phyloP scores from a whole-genome alignment of 768 basidiomycete species.

The Roridomyces roridus region DNA sequence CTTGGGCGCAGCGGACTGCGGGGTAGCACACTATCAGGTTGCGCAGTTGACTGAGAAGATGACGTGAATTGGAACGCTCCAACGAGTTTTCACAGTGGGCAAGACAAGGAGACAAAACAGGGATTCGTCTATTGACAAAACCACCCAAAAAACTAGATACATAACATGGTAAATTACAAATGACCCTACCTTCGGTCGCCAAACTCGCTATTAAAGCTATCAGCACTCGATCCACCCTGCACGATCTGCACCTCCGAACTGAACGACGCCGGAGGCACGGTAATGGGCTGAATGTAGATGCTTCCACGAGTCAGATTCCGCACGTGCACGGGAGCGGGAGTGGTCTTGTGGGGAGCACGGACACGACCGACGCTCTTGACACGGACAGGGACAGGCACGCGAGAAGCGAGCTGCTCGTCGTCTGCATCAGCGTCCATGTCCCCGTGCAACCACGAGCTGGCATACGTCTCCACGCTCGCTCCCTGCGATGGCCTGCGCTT shows the following conservation, averaged over 20 bases:
- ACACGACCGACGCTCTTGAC: constrained; percentile 26
- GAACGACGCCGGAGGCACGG: constrained; percentile 15
- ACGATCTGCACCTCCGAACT: constrained; percentile 23
- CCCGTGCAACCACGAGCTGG: constrained; percentile 25
- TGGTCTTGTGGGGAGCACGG: constrained; percentile 17
- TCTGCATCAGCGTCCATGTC: constrained; percentile 10
- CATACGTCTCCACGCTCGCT: constrained; percentile 19
- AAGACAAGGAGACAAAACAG: too few species aligned
- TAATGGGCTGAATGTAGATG: constrained; percentile 25
- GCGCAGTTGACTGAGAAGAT: too few species aligned
- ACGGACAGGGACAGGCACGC: constrained; percentile 1
- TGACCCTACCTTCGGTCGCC: background rate
- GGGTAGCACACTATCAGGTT: too few species aligned
- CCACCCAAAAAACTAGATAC: too few species aligned
- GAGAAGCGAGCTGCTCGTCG: constrained; percentile 1
- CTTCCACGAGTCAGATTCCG: constrained; percentile 18
- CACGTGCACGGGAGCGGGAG: constrained; percentile 15
- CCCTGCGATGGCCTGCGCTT: constrained; percentile 14
- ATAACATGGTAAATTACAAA: too few species aligned
- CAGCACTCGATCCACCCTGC: constrained; percentile 22
- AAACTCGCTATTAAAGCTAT: constrained; percentile 24
- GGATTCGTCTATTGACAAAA: too few species aligned
- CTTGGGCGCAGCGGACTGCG: too few species aligned
- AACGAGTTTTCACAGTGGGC: too few species aligned
- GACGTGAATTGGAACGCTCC: too few species aligned